These are phyloP conservation scores for Populus ilicifolia DNA, from an alignment of 345 rosid species.

Conservation along the genomic window DNA sequence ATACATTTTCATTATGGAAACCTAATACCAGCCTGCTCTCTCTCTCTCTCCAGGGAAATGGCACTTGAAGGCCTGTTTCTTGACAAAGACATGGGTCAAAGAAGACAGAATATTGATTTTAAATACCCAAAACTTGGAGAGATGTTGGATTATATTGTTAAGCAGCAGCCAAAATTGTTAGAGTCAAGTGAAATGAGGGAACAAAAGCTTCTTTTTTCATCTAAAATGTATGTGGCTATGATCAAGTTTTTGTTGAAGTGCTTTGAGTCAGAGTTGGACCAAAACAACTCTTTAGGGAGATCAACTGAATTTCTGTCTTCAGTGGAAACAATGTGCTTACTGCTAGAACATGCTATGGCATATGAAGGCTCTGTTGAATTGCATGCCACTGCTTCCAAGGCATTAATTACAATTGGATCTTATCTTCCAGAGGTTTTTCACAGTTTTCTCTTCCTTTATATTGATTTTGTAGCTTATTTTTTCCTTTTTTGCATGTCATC, in stretches of 20 bases:
- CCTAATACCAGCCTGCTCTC: not conserved
- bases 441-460: conserved; percentile 1
- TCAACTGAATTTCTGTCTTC: conserved; percentile 62
- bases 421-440: conserved; percentile 63
- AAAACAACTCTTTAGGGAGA: conserved; percentile 41
- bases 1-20: conserved; percentile 4
- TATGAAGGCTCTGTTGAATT: conserved; percentile 76
- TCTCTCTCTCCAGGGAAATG: conserved; percentile 56
- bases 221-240: conserved; percentile 70
- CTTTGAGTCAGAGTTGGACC: conserved; percentile 71
- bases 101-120: conserved; percentile 39
- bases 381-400: conserved; percentile 79
- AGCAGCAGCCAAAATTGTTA: conserved; percentile 69
- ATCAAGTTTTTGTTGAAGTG: conserved; percentile 74
- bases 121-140: conserved; percentile 66
- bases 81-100: conserved; percentile 44
- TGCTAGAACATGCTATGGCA: conserved; percentile 86
- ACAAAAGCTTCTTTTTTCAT: conserved; percentile 74
- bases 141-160: conserved; percentile 70
- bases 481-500: not conserved
- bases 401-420: conserved; percentile 71
- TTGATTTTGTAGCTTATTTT: conserved; percentile 7
- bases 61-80: conserved; percentile 85
- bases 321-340: conserved; percentile 59
- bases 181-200: conserved; percentile 62